A percentile compares a stretch with the other conserved stretches of the same genome.
These are phyloP conservation scores for Oleoguttula mirabilis DNA, from an alignment of 495 filamentous ascomycete species.

Conservation along the genomic window DNA sequence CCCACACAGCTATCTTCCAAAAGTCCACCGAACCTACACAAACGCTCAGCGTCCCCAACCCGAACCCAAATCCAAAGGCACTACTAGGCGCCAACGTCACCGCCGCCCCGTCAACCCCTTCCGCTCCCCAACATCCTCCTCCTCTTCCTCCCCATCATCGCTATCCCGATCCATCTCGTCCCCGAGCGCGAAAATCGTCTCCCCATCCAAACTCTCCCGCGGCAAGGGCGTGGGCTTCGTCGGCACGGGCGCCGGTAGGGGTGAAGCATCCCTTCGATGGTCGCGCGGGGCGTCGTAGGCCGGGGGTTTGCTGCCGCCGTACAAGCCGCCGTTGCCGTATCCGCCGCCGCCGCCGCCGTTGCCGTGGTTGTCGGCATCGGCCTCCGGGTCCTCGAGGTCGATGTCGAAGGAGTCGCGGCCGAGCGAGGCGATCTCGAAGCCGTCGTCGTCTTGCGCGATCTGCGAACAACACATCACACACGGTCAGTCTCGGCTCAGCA, in stretches of 20 bases:
- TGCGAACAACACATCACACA: slow-evolving; percentile 22
- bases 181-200: slow-evolving; percentile 89
- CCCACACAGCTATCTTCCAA: too few relatives aligned
- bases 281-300: slow-evolving; percentile 17
- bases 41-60: too few relatives aligned
- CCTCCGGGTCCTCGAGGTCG: slow-evolving; percentile 29
- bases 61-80: too few relatives aligned
- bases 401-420: slow-evolving; percentile 65
- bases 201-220: slow-evolving; percentile 74
- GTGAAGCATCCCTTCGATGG: slow-evolving; percentile 25
- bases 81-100: too few relatives aligned
- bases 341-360: slow-evolving; percentile 1
- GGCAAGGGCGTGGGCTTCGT: slow-evolving; percentile 30
- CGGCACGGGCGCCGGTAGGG: slow-evolving; percentile 31
- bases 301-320: slow-evolving; percentile 6
- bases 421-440: slow-evolving; percentile 91
- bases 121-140: slow-evolving; percentile 44
- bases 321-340: background rate
- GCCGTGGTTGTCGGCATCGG: background rate
- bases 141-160: slow-evolving; percentile 42
- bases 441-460: slow-evolving; percentile 97
- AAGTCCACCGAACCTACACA: too few relatives aligned
- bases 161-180: slow-evolving; percentile 66
- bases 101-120: slow-evolving; percentile 51
- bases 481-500: slow-evolving; percentile 21